These are phyloP conservation scores for Trypanosoma platydactyli DNA, from an alignment of 208 protist genomes.

Conservation along the genomic window DNA sequence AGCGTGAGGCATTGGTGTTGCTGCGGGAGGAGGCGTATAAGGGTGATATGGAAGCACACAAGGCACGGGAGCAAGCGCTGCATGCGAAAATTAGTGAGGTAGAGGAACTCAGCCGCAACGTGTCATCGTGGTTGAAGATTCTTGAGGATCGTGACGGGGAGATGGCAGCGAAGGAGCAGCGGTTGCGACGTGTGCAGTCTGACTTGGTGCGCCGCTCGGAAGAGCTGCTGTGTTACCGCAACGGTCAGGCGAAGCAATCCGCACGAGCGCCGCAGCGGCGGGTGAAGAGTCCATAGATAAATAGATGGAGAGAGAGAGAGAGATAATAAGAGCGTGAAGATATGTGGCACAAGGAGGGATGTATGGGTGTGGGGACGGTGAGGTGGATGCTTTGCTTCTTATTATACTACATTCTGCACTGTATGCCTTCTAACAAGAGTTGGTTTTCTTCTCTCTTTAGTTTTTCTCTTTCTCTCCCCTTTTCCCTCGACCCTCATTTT, in stretches of 20 bases:
- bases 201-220: slow-evolving; percentile 64
- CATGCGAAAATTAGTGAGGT: slow-evolving; percentile 60
- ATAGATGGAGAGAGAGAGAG: neutral
- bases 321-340: neutral
- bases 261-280: neutral
- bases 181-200: slow-evolving; percentile 53
- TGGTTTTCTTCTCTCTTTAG: no score
- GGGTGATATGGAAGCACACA: slow-evolving; percentile 44
- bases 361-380: neutral
- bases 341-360: neutral
- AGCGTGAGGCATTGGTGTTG: slow-evolving; percentile 30
- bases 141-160: slow-evolving; percentile 67
- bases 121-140: slow-evolving; percentile 70
- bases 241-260: slow-evolving; percentile 11
- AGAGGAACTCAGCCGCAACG: slow-evolving; percentile 62
- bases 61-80: slow-evolving; percentile 44
- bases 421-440: no score
- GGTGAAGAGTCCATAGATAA: neutral
- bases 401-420: no score
- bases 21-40: slow-evolving; percentile 45
- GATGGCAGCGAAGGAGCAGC: slow-evolving; percentile 58
- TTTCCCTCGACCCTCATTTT: no score
- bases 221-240: slow-evolving; percentile 43
- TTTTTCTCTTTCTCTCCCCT: no score
- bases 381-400: no score